These are phyloP conservation scores for Penicillium bovifimosum DNA, from an alignment of 495 filamentous ascomycete genomes.

Conservation along the genomic window DNA sequence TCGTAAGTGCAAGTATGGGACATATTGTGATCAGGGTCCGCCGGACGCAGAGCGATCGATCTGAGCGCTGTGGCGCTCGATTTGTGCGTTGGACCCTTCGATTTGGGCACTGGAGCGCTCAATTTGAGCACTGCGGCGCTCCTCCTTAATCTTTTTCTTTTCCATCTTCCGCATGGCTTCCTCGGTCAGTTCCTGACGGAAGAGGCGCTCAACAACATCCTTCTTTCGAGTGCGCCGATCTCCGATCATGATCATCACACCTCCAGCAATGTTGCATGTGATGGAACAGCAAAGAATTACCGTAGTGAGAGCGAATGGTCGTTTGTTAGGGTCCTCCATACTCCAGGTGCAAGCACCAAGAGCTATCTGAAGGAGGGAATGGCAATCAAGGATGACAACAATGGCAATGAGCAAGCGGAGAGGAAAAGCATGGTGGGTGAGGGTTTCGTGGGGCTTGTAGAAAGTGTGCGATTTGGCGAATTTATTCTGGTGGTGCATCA, in stretches of 20 bases:
- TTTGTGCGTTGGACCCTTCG: conserved; percentile 27
- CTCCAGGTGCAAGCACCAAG: conserved; percentile 70
- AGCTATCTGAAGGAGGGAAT: conserved; percentile 68
- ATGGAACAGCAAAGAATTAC: conserved; percentile 75
- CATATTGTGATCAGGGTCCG: conserved; percentile 6
- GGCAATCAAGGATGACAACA: conserved; percentile 68
- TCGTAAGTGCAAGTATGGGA: conserved; percentile 4
- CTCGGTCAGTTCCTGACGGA: conserved; percentile 64
- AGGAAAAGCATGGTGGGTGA: conserved; percentile 74
- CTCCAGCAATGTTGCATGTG: conserved; percentile 63
- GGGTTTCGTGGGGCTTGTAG: conserved; percentile 79
- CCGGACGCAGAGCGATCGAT: conserved; percentile 5
- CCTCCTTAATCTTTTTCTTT: conserved; percentile 53
- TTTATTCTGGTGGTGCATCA: conserved; percentile 68
- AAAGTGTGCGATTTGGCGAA: conserved; percentile 74
- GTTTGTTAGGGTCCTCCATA: conserved; percentile 52
- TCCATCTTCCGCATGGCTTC: conserved; percentile 67
- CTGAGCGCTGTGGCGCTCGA: conserved; percentile 7
- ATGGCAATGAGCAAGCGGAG: conserved; percentile 63
- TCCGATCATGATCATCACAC: conserved; percentile 66
- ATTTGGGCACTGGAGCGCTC: conserved; percentile 22
- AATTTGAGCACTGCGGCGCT: conserved; percentile 29
- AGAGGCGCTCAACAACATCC: conserved; percentile 70
- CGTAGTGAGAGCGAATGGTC: conserved; percentile 66
- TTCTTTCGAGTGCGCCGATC: conserved; percentile 71